A percentile compares a stretch with the other conserved stretches of the same genome.
These are phyloP conservation scores for Kwoniella shandongensis DNA, from an alignment of 768 basidiomycete species.

Conservation along the genomic window DNA sequence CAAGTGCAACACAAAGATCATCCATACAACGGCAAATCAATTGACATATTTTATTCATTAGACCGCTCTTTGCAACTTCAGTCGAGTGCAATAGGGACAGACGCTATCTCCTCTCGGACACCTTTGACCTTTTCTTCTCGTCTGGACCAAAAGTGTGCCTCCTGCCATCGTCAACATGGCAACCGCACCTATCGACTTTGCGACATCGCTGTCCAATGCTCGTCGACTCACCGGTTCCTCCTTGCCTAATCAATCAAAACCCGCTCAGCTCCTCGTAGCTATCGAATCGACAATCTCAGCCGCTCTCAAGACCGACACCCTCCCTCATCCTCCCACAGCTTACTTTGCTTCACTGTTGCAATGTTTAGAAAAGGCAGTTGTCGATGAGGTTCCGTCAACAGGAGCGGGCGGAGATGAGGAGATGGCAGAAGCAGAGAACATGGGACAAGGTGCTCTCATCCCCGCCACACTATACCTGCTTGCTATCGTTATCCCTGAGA, in stretches of 20 bases:
- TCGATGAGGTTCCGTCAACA: constrained; percentile 45
- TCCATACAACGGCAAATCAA: too few relatives aligned
- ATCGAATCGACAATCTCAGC: constrained; percentile 64
- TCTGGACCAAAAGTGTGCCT: too few relatives aligned
- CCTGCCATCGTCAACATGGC: constrained; percentile 5
- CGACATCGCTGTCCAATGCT: constrained; percentile 69
- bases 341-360: constrained; percentile 75
- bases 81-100: too few relatives aligned
- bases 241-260: constrained; percentile 82
- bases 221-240: constrained; percentile 78
- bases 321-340: constrained; percentile 72
- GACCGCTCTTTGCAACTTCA: too few relatives aligned
- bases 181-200: constrained; percentile 20
- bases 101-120: too few relatives aligned
- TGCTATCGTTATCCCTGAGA: constrained; percentile 72
- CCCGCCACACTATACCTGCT: constrained; percentile 83
- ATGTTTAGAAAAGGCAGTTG: constrained; percentile 47
- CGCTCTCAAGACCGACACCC: constrained; percentile 27
- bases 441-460: constrained; percentile 69
- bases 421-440: constrained; percentile 46
- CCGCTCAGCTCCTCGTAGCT: constrained; percentile 78
- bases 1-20: too few relatives aligned
- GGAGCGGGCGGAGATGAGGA: constrained; percentile 59
- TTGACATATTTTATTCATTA: too few relatives aligned
- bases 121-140: too few relatives aligned